Percentiles rank a stretch among this genome's conserved stretches.
These are phyloP conservation scores for Cladosporium sp. DNA, from an alignment of 2,329 filamentous ascomycete species.

Conservation along the genomic window DNA sequence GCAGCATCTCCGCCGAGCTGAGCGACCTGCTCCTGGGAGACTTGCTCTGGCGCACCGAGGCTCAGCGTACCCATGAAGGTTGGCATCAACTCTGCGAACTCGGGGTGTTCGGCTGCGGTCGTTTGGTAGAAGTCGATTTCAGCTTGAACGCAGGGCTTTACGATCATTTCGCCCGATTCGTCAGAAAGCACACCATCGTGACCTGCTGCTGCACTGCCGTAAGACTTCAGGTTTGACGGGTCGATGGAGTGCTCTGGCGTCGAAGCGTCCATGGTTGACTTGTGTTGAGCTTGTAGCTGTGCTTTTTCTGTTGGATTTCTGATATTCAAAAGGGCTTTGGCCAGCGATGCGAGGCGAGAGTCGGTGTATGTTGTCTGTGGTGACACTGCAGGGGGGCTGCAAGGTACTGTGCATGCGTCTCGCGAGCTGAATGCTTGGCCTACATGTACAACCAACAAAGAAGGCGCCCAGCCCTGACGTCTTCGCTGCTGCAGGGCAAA, in stretches of 20 bases:
- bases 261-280: background rate
- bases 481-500: background rate
- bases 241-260: constrained; percentile 43
- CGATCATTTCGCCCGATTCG: constrained; percentile 77
- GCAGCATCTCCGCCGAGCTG: constrained; percentile 12
- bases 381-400: background rate
- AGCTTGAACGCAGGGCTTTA: constrained; percentile 85
- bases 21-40: constrained; percentile 22
- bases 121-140: constrained; percentile 91
- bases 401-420: background rate
- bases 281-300: background rate
- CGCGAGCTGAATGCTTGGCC: background rate
- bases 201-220: constrained; percentile 76
- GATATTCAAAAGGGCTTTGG: background rate
- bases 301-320: background rate
- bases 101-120: constrained; percentile 63
- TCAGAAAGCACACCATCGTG: constrained; percentile 91
- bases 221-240: constrained; percentile 64
- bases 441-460: background rate
- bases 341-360: background rate
- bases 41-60: constrained; percentile 55
- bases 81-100: constrained; percentile 80
- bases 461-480: background rate
- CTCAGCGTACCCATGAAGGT: constrained; percentile 77
- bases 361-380: background rate